These are phyloP conservation scores for Pythium pyrilobum DNA, from an alignment of 352 stramenopile species.

Conservation along the genomic window DNA sequence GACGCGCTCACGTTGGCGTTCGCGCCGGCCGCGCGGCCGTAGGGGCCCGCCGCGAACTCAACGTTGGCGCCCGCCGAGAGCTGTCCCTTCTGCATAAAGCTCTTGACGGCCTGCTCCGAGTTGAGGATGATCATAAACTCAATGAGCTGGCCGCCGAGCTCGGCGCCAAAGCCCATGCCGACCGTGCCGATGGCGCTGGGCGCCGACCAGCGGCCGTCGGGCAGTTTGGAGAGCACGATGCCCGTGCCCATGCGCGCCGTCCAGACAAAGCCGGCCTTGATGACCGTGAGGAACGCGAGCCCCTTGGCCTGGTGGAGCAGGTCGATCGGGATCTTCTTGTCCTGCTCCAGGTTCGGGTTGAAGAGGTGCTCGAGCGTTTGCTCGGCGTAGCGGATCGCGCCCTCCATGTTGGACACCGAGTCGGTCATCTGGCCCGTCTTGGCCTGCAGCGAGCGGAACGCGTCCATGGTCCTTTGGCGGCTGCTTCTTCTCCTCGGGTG, in stretches of 20 bases:
- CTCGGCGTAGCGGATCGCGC: slow-evolving; percentile 85
- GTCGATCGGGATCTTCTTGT: slow-evolving; percentile 87
- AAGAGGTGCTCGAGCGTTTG: slow-evolving; percentile 91
- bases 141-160: slow-evolving; percentile 77
- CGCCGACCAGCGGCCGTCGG: slow-evolving; percentile 93
- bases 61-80: slow-evolving; percentile 80
- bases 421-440: slow-evolving; percentile 44
- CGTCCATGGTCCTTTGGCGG: slow-evolving; percentile 6
- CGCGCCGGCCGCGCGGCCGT: slow-evolving; percentile 67
- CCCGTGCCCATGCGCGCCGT: slow-evolving; percentile 85
- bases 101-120: slow-evolving; percentile 90
- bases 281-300: slow-evolving; percentile 89
- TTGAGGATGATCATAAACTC: slow-evolving; percentile 92
- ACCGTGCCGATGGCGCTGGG: slow-evolving; percentile 92
- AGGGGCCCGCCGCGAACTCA: slow-evolving; percentile 76
- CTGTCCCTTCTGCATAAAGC: slow-evolving; percentile 82
- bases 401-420: slow-evolving; percentile 87
- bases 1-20: slow-evolving; percentile 74
- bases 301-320: slow-evolving; percentile 88
- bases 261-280: slow-evolving; percentile 89
- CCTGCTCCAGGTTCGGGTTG: slow-evolving; percentile 77
- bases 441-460: slow-evolving; percentile 15
- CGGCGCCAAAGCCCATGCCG: slow-evolving; percentile 83
- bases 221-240: slow-evolving; percentile 92
- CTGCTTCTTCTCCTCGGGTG: not conserved